Evolutionary conservation across 169 alveolate genomes (phyloP).

Genomic region (Theileria annulata): DNA sequence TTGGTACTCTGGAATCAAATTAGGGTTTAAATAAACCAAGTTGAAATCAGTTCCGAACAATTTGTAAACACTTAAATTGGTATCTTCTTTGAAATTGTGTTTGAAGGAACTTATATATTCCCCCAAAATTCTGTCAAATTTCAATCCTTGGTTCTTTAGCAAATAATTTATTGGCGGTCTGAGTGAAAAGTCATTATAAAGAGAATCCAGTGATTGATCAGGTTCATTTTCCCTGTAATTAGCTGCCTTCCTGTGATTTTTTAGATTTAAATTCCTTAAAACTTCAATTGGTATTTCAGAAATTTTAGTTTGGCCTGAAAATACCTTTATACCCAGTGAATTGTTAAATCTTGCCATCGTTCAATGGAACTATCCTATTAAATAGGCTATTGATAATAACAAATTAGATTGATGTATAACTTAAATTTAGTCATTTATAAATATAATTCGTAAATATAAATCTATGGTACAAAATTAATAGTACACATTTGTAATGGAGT

Average conservation of each 20-base stretch:
- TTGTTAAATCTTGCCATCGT: not conserved
- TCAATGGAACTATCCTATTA: too few species aligned
- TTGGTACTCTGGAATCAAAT: not conserved
- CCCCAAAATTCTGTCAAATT: not conserved
- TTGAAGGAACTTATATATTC: not conserved
- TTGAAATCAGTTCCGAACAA: slow-evolving; percentile 7
- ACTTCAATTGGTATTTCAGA: not conserved
- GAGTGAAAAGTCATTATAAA: not conserved
- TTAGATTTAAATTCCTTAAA: not conserved
- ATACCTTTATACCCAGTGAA: not conserved
- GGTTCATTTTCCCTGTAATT: not conserved
- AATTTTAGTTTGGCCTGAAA: not conserved
- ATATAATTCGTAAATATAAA: too few species aligned
- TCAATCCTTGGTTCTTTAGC: not conserved
- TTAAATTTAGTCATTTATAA: too few species aligned
- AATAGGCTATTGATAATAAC: too few species aligned
- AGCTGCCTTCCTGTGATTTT: not conserved
- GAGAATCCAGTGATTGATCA: not conserved
- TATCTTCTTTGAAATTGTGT: not conserved
- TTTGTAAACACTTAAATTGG: not conserved
- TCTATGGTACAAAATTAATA: too few species aligned
- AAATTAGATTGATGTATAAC: too few species aligned
- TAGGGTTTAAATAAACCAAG: slow-evolving; percentile 6
- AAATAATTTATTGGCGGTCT: not conserved
- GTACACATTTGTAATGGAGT: too few species aligned